A percentile compares a stretch with the other conserved stretches of the same genome.
These are phyloP conservation scores for Quercus agrifolia DNA, from an alignment of 306 rosid species.

Conservation along the genomic window DNA sequence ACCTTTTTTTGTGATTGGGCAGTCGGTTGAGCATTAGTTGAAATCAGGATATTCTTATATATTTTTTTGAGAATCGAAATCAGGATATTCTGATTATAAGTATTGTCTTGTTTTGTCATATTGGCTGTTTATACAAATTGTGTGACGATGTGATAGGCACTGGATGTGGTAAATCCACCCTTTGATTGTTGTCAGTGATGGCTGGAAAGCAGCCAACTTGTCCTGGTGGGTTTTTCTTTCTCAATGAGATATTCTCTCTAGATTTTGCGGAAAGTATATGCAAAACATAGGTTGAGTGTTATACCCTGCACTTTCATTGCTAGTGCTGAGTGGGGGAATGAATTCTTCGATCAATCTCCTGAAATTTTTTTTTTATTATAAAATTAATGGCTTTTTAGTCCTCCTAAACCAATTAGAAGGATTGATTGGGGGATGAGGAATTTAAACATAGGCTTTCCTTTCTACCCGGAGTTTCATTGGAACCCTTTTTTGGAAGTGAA, in stretches of 20 bases:
- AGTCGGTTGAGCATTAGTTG: neutral
- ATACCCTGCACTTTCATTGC: neutral
- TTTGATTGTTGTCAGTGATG: neutral
- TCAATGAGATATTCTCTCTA: neutral
- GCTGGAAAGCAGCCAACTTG: neutral
- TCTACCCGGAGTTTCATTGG: too few species aligned
- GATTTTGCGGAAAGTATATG: neutral
- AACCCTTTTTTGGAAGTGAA: too few species aligned
- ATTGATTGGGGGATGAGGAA: neutral
- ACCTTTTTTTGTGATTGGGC: neutral
- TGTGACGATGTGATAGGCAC: neutral
- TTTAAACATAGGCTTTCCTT: too few species aligned
- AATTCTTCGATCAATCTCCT: too few species aligned
- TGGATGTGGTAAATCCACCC: neutral
- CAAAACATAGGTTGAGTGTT: neutral
- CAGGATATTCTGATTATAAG: neutral
- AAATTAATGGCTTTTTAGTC: too few species aligned
- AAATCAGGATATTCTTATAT: neutral
- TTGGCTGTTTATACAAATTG: neutral
- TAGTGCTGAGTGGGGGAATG: neutral
- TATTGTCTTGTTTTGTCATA: neutral
- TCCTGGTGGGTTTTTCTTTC: neutral
- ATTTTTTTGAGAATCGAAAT: neutral
- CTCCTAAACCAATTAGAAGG: neutral
- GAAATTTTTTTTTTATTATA: too few species aligned